A percentile compares a stretch with the other conserved stretches of the same genome.
These are phyloP conservation scores for Penicillium flavigenum DNA, from an alignment of 495 filamentous ascomycete genomes.

Conservation along the genomic window DNA sequence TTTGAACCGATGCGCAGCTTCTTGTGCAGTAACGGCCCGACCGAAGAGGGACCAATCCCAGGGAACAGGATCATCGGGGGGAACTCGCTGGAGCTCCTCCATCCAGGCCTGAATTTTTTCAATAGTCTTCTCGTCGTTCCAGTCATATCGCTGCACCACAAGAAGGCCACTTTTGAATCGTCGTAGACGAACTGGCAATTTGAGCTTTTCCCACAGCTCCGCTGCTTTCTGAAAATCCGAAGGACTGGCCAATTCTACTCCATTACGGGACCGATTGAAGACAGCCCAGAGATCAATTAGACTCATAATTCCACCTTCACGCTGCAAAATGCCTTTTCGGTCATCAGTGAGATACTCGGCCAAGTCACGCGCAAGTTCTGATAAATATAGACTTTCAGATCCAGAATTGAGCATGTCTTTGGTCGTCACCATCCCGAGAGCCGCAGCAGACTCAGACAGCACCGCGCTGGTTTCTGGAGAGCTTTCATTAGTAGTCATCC, in stretches of 20 bases:
- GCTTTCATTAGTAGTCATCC: conserved; percentile 53
- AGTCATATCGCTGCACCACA: conserved; percentile 84
- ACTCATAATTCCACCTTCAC: conserved; percentile 89
- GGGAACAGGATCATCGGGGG: conserved; percentile 59
- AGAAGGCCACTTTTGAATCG: conserved; percentile 89
- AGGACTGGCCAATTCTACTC: conserved; percentile 91
- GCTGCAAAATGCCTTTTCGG: conserved; percentile 70
- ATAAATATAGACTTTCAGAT: conserved; percentile 61
- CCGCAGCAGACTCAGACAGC: conserved; percentile 78
- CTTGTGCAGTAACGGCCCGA: conserved; percentile 82
- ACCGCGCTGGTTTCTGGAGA: conserved; percentile 67
- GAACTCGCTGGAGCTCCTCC: conserved; percentile 62
- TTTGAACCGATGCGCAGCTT: conserved; percentile 85
- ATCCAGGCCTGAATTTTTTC: conserved; percentile 75
- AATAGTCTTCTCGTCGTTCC: conserved; percentile 89
- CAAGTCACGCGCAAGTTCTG: conserved; percentile 81
- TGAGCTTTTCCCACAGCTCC: conserved; percentile 81
- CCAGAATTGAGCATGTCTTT: conserved; percentile 79
- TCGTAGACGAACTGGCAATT: conserved; percentile 79
- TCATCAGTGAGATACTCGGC: conserved; percentile 96
- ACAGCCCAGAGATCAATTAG: conserved; percentile 96
- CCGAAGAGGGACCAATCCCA: conserved; percentile 81
- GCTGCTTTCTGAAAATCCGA: conserved; percentile 90
- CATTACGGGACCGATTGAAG: conserved; percentile 93
- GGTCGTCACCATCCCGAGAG: conserved; percentile 84